phyloP scores from a whole-genome alignment of 148 eudicot species.

The Simmondsia chinensis region DNA sequence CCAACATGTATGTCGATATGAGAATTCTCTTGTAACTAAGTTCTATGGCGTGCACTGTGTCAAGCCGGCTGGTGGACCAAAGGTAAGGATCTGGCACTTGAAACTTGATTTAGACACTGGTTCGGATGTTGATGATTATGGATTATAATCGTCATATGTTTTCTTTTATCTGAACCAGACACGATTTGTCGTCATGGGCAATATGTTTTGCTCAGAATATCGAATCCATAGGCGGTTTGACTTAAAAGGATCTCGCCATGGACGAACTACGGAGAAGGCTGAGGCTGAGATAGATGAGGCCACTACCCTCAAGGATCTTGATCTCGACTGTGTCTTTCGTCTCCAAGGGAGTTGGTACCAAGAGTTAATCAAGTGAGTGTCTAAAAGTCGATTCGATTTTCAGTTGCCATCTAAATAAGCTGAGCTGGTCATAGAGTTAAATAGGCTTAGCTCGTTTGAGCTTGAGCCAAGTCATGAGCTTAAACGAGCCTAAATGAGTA shows the following conservation, averaged over 20 bases:
- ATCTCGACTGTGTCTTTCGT: constrained; percentile 78
- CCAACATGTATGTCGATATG: constrained; percentile 69
- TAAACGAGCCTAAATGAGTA: too few relatives aligned
- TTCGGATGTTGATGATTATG: not conserved
- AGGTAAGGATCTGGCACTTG: constrained; percentile 32
- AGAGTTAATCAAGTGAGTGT: constrained; percentile 79
- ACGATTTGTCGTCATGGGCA: constrained; percentile 93
- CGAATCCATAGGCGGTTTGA: constrained; percentile 89
- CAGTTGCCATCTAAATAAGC: too few relatives aligned
- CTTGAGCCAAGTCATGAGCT: too few relatives aligned
- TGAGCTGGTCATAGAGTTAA: too few relatives aligned
- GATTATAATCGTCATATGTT: not conserved
- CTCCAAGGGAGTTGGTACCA: constrained; percentile 83
- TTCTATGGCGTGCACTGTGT: constrained; percentile 94
- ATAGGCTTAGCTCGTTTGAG: too few relatives aligned
- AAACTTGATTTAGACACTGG: constrained; percentile 1
- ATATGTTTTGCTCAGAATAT: constrained; percentile 86
- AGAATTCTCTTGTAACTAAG: constrained; percentile 76
- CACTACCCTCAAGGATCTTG: constrained; percentile 96
- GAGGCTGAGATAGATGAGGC: constrained; percentile 91
- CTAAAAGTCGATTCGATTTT: too few relatives aligned
- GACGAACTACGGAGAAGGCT: constrained; percentile 69
- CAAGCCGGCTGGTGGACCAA: constrained; percentile 83
- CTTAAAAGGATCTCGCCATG: constrained; percentile 92
- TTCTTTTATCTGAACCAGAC: constrained; percentile 35